These are phyloP conservation scores for Macadamia tetraphylla DNA, from an alignment of 164 flowering plant genomes.

Conservation along the genomic window DNA sequence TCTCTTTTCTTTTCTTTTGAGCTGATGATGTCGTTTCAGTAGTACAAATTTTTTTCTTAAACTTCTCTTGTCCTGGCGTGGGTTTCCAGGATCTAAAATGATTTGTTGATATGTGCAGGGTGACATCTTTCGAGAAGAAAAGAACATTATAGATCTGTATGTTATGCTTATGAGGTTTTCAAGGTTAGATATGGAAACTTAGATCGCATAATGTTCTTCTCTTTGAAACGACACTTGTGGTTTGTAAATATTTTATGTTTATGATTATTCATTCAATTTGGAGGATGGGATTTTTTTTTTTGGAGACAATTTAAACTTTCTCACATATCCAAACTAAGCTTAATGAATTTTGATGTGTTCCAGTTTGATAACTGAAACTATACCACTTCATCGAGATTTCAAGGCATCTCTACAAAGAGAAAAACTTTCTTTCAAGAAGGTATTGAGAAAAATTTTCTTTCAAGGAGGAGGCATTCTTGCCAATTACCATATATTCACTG, in stretches of 20 bases:
- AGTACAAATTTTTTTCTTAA: too few relatives aligned
- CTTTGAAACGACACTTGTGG: background rate
- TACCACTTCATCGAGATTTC: conserved; percentile 84
- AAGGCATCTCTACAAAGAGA: conserved; percentile 38
- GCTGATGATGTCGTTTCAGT: too few relatives aligned
- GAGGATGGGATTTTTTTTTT: background rate
- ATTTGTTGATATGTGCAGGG: conserved; percentile 44
- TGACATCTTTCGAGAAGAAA: conserved; percentile 78
- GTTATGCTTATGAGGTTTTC: conserved; percentile 88
- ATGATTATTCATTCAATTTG: background rate
- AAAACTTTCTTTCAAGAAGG: conserved; percentile 50
- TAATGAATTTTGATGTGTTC: conserved; percentile 18
- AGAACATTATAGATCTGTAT: conserved; percentile 74
- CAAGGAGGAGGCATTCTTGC: conserved; percentile 34
- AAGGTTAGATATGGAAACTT: conserved; percentile 42
- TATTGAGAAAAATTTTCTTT: conserved; percentile 36
- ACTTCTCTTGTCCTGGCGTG: too few relatives aligned
- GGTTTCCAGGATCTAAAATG: background rate
- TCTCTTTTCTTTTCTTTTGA: too few relatives aligned
- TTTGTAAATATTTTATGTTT: background rate
- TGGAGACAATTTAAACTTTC: background rate
- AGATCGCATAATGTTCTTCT: background rate
- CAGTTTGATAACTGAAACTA: conserved; percentile 85
- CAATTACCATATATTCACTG: conserved; percentile 12
- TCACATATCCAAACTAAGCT: background rate